A percentile compares a stretch with the other conserved stretches of the same genome.
Evolutionary conservation across 805 yeast species (phyloP).

Genomic region (Lipomyces kockii): DNA sequence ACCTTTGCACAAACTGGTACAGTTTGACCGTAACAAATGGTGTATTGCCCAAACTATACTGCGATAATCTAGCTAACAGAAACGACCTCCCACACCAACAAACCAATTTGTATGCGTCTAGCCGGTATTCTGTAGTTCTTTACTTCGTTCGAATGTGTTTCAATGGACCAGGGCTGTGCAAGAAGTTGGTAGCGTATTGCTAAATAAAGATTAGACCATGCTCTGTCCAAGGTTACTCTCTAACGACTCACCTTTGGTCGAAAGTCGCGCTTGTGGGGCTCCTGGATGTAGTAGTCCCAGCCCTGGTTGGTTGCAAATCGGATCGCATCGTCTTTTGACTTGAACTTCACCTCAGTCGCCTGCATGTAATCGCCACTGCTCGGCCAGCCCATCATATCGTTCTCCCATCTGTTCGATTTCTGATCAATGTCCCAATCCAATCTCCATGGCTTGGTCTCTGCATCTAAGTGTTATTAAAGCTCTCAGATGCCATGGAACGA

Average conservation of each 20-base stretch:
- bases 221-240: neutral
- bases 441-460: constrained; percentile 59
- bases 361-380: constrained; percentile 78
- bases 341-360: constrained; percentile 75
- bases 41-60: neutral
- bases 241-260: constrained; percentile 69
- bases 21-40: no score
- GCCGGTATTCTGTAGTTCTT: neutral
- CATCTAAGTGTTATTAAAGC: neutral
- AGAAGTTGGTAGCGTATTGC: constrained; percentile 35
- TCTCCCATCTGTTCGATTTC: constrained; percentile 85
- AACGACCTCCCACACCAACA: neutral
- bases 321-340: constrained; percentile 74
- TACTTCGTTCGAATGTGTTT: constrained; percentile 37
- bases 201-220: neutral
- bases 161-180: constrained; percentile 34
- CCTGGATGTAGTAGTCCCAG: constrained; percentile 81
- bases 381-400: constrained; percentile 85
- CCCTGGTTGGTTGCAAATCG: constrained; percentile 79
- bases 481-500: neutral
- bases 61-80: neutral
- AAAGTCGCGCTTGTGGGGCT: constrained; percentile 76
- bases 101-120: neutral
- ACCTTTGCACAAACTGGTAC: no score
- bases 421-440: constrained; percentile 82